A percentile compares a stretch with the other conserved stretches of the same genome.
Evolutionary conservation across 768 basidiomycete species (phyloP).

Genomic region (Suillus occidentalis): DNA sequence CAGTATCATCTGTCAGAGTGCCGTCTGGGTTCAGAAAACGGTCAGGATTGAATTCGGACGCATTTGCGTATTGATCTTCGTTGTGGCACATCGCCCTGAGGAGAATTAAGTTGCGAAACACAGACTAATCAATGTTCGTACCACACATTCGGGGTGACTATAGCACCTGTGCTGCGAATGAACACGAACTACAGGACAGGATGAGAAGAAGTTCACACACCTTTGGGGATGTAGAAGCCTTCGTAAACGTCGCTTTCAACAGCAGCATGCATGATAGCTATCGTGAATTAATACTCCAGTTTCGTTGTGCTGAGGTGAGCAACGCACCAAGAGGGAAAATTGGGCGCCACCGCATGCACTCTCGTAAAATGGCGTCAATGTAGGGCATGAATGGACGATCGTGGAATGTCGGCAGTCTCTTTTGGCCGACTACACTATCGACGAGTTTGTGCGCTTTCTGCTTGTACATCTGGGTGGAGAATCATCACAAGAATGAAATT

Average conservation of each 20-base stretch:
- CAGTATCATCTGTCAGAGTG: constrained; percentile 8
- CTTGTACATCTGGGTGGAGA: constrained; percentile 15
- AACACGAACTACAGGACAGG: neutral
- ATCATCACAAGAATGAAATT: constrained; percentile 17
- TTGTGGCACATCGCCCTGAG: constrained; percentile 47
- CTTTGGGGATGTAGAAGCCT: constrained; percentile 52
- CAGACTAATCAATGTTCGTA: neutral
- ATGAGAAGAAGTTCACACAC: constrained; percentile 16
- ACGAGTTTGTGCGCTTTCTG: constrained; percentile 30
- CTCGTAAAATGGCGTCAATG: constrained; percentile 16
- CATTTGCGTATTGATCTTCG: constrained; percentile 48
- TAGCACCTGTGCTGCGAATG: constrained; percentile 4
- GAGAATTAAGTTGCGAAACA: constrained; percentile 9
- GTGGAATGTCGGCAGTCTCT: constrained; percentile 14
- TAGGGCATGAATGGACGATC: constrained; percentile 17
- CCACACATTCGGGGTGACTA: constrained; percentile 2
- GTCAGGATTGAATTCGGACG: constrained; percentile 51
- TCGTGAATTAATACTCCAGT: neutral
- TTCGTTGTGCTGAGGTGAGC: neutral
- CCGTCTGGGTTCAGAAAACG: constrained; percentile 39
- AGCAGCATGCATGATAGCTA: constrained; percentile 22
- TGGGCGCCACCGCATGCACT: constrained; percentile 14
- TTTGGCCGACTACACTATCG: constrained; percentile 11
- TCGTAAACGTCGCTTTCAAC: constrained; percentile 40
- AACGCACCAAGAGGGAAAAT: constrained; percentile 18